A percentile compares a stretch with the other conserved stretches of the same genome.
These are phyloP conservation scores for Pichia sp. DNA, from an alignment of 1,139 yeast genomes.

Conservation along the genomic window DNA sequence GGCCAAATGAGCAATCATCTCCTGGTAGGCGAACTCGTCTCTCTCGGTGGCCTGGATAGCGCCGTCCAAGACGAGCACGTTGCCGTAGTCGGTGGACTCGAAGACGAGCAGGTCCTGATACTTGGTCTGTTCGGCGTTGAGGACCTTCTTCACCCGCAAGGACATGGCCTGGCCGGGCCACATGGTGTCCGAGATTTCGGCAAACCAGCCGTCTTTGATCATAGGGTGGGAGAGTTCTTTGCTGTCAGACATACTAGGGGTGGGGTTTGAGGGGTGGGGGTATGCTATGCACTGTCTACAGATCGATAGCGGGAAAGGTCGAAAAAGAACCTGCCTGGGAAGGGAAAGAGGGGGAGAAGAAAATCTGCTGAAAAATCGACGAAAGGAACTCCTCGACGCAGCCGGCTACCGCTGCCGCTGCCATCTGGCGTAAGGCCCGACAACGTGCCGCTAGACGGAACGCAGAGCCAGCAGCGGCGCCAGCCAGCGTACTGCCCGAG, in stretches of 20 bases:
- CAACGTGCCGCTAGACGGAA: too few species aligned
- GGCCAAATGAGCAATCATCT: constrained; percentile 80
- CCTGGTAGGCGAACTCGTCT: constrained; percentile 89
- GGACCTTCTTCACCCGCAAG: constrained; percentile 69
- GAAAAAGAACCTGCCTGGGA: too few species aligned
- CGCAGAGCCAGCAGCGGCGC: too few species aligned
- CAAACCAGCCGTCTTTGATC: constrained; percentile 27
- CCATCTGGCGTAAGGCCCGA: too few species aligned
- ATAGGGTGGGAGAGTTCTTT: constrained; percentile 20
- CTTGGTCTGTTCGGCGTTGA: constrained; percentile 70
- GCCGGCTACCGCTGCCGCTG: too few species aligned
- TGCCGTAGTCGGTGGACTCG: constrained; percentile 72
- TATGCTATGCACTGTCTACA: not conserved
- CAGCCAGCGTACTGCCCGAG: too few species aligned
- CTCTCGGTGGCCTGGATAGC: constrained; percentile 85
- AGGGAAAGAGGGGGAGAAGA: not conserved
- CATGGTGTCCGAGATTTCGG: constrained; percentile 25
- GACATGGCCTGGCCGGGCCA: constrained; percentile 92
- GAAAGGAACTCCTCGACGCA: not conserved
- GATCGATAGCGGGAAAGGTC: too few species aligned
- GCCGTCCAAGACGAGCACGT: constrained; percentile 81
- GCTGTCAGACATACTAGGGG: constrained; percentile 1
- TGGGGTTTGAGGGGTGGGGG: not conserved
- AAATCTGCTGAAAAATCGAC: not conserved
- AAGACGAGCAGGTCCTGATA: constrained; percentile 83